A percentile compares a stretch with the other conserved stretches of the same genome.
Conservation (phyloP, 352 stramenopile species). For the Pythium scleroteichum region DNA sequence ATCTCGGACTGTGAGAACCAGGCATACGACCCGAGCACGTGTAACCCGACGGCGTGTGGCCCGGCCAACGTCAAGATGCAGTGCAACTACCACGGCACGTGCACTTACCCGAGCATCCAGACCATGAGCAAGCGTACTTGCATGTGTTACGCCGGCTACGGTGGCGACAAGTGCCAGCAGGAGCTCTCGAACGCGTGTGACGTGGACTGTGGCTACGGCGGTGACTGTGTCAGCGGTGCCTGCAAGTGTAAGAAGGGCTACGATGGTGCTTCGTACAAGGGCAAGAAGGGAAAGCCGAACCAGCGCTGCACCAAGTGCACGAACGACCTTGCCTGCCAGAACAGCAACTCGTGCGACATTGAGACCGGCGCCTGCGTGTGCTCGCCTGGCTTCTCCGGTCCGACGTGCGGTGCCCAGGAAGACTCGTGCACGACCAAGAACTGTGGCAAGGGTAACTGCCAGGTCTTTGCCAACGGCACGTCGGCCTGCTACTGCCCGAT, state of each 20-base stretch:
- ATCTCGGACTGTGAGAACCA: slow-evolving; percentile 45
- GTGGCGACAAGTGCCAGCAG: slow-evolving; percentile 47
- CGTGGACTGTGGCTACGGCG: slow-evolving; percentile 51
- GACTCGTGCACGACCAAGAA: slow-evolving; percentile 35
- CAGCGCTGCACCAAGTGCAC: slow-evolving; percentile 44
- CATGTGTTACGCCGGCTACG: slow-evolving; percentile 42
- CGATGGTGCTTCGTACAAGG: slow-evolving; percentile 45
- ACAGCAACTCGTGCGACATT: slow-evolving; percentile 37
- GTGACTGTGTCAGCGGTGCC: slow-evolving; percentile 42
- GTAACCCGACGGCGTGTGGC: slow-evolving; percentile 36
- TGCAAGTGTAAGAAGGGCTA: slow-evolving; percentile 51
- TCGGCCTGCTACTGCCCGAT: slow-evolving; percentile 37
- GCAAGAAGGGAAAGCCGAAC: slow-evolving; percentile 48
- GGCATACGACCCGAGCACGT: slow-evolving; percentile 37
- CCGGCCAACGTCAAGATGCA: slow-evolving; percentile 23
- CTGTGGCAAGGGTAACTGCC: slow-evolving; percentile 34
- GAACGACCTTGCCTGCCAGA: slow-evolving; percentile 39
- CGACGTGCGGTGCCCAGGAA: slow-evolving; percentile 48
- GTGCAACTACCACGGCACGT: slow-evolving; percentile 51
- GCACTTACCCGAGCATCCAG: slow-evolving; percentile 38
- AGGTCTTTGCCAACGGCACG: slow-evolving; percentile 25
- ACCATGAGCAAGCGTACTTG: slow-evolving; percentile 35
- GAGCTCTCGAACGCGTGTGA: slow-evolving; percentile 46
- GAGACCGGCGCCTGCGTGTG: slow-evolving; percentile 40
- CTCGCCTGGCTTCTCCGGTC: slow-evolving; percentile 37